Conservation (phyloP, 192 early-diverging fungal species). For the Coemansia sp. region DNA sequence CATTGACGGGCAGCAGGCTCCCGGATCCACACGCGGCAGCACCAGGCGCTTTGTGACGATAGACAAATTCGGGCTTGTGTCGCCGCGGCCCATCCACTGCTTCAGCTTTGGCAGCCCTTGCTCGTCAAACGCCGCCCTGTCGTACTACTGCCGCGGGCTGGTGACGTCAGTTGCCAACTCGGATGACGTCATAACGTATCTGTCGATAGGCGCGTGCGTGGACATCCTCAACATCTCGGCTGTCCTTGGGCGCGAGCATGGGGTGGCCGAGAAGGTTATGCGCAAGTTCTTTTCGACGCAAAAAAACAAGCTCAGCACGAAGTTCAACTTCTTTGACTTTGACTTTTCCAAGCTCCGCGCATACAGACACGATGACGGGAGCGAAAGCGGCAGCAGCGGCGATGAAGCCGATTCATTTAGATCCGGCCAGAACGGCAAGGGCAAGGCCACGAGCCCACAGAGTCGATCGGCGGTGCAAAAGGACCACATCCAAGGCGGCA, state of each 20-base stretch:
- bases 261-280: conserved; percentile 68
- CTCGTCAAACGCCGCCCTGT: conserved; percentile 69
- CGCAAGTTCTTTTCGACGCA: conserved; percentile 59
- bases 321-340: conserved; percentile 46
- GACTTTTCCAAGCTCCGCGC: conserved; percentile 47
- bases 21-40: conserved; percentile 38
- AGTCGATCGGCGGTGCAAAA: conserved; percentile 18
- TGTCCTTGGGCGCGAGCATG: conserved; percentile 62
- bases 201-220: conserved; percentile 74
- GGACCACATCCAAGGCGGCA: conserved; percentile 3
- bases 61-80: conserved; percentile 66
- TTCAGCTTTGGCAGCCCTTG: conserved; percentile 86
- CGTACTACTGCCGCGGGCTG: conserved; percentile 68
- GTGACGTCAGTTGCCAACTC: conserved; percentile 84
- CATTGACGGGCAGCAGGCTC: conserved; percentile 3
- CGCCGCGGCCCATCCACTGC: conserved; percentile 76
- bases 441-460: conserved; percentile 4
- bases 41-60: conserved; percentile 66
- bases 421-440: background rate
- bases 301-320: conserved; percentile 29
- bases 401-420: background rate
- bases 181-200: conserved; percentile 74
- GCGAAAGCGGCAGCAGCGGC: background rate
- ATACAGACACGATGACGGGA: conserved; percentile 11
- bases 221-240: conserved; percentile 77